A percentile compares a stretch with the other conserved stretches of the same genome.
Conservation (phyloP, 75 land plant genomes). For the Cunninghamia lanceolata region DNA sequence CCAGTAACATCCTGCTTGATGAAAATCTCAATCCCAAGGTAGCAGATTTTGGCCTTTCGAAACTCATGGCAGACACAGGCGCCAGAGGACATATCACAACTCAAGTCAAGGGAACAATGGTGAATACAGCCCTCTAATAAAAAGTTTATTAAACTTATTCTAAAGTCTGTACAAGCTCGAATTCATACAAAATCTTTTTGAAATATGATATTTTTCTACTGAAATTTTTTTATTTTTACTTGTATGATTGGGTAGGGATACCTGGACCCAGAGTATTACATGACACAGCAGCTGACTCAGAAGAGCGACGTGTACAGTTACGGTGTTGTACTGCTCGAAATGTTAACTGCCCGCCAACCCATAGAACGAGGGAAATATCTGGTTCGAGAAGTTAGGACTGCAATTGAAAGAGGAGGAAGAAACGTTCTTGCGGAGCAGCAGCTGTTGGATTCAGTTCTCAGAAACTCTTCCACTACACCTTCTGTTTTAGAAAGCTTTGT, state of each 20-base stretch:
- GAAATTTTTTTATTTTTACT: too few relatives aligned
- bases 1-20: too few relatives aligned
- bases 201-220: too few relatives aligned
- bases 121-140: conserved; percentile 3
- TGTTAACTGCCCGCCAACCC: conserved; percentile 55
- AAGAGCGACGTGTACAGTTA: conserved; percentile 90
- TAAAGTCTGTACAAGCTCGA: not conserved
- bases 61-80: conserved; percentile 26
- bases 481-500: too few relatives aligned
- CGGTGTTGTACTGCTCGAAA: conserved; percentile 75
- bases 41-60: conserved; percentile 67
- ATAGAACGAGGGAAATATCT: too few relatives aligned
- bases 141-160: not conserved
- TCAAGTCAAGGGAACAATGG: conserved; percentile 87
- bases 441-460: not conserved
- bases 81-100: conserved; percentile 46
- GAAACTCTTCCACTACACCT: not conserved
- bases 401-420: conserved; percentile 20
- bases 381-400: conserved; percentile 42
- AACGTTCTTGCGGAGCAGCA: not conserved
- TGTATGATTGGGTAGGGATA: conserved; percentile 51
- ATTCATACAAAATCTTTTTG: not conserved
- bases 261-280: too few relatives aligned
- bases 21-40: conserved; percentile 53
- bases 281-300: conserved; percentile 64